Conservation (phyloP, 73 alveolate species). For the Paramecium pentaurelia region DNA sequence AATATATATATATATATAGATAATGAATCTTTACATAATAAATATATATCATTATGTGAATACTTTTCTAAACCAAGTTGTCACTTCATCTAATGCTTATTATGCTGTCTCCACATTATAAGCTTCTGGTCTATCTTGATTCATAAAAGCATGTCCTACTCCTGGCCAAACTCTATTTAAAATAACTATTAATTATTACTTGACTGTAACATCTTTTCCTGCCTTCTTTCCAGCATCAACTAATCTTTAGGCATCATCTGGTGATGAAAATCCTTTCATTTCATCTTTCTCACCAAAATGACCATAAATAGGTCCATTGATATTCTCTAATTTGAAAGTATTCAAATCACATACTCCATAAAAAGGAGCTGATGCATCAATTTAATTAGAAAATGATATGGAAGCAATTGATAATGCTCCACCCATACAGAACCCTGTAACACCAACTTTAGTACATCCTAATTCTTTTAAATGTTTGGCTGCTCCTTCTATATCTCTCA, state of each 20-base stretch:
- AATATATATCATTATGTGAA: background rate
- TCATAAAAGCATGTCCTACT: slow-evolving; percentile 65
- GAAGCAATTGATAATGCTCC: slow-evolving; percentile 63
- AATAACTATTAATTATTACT: background rate
- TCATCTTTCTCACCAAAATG: slow-evolving; percentile 56
- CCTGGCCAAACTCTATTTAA: slow-evolving; percentile 51
- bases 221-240: slow-evolving; percentile 42
- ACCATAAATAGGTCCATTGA: slow-evolving; percentile 47
- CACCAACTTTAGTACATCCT: slow-evolving; percentile 57
- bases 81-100: slow-evolving; percentile 50
- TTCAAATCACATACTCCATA: slow-evolving; percentile 60
- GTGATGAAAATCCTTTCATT: slow-evolving; percentile 57
- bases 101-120: slow-evolving; percentile 47
- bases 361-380: slow-evolving; percentile 60
- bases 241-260: slow-evolving; percentile 46
- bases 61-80: background rate
- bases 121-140: slow-evolving; percentile 36
- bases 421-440: slow-evolving; percentile 61
- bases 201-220: slow-evolving; percentile 23
- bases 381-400: background rate
- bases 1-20: background rate
- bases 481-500: slow-evolving; percentile 57
- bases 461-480: background rate
- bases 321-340: background rate
- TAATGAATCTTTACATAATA: background rate